Conservation (phyloP, 495 filamentous ascomycete genomes). For the Podospora comata region DNA sequence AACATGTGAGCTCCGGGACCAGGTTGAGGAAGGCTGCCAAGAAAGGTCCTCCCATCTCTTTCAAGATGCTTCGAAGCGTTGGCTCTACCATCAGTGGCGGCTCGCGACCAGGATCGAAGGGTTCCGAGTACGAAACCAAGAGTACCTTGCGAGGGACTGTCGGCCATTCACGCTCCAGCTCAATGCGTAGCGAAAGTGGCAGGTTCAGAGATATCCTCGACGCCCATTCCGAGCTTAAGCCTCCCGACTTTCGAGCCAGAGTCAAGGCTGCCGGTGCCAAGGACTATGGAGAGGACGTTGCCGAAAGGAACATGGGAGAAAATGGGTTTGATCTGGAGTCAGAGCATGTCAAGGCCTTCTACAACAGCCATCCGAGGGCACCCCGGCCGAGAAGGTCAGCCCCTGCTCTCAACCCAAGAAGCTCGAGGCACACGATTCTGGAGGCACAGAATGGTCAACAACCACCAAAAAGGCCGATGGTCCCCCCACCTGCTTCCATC, state of each 20-base stretch:
- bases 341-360: slow-evolving; percentile 32
- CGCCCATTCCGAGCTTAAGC: slow-evolving; percentile 48
- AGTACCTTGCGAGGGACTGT: not conserved
- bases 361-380: slow-evolving; percentile 19
- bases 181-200: slow-evolving; percentile 22
- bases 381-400: slow-evolving; percentile 11
- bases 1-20: slow-evolving; percentile 8
- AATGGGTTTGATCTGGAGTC: slow-evolving; percentile 35
- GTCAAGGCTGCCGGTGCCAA: slow-evolving; percentile 45
- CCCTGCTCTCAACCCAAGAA: not conserved
- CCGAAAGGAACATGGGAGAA: slow-evolving; percentile 49
- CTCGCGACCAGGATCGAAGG: slow-evolving; percentile 20
- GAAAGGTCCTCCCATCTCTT: slow-evolving; percentile 30
- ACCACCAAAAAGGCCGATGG: slow-evolving; percentile 3
- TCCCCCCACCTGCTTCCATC: not conserved
- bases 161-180: slow-evolving; percentile 22
- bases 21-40: slow-evolving; percentile 18
- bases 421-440: not conserved
- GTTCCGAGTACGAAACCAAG: slow-evolving; percentile 12
- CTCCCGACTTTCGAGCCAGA: slow-evolving; percentile 43
- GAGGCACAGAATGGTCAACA: not conserved
- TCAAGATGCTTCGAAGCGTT: slow-evolving; percentile 20
- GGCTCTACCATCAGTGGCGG: slow-evolving; percentile 6
- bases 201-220: slow-evolving; percentile 50
- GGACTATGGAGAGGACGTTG: slow-evolving; percentile 55